Evolutionary conservation across 139 green algal species (phyloP).

Genomic region (Axilococcus clingmanii): DNA sequence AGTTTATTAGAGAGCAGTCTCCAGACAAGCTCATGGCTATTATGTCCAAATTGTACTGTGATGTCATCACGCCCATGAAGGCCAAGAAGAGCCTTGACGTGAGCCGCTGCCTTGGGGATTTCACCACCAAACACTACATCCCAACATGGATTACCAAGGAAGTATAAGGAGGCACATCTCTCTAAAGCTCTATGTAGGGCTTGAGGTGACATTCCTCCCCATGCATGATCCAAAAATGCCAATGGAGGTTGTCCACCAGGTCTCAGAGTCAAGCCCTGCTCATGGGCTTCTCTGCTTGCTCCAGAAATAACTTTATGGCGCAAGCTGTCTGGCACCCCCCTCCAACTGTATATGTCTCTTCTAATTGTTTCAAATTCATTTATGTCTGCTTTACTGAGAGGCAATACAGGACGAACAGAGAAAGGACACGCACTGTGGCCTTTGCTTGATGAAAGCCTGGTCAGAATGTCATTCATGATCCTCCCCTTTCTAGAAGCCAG

Average conservation of each 20-base stretch:
- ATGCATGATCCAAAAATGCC: conserved; percentile 18
- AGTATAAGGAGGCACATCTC: conserved; percentile 1
- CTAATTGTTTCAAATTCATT: not conserved
- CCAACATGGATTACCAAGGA: conserved; percentile 18
- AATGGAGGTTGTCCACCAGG: not conserved
- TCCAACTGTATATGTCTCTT: conserved; percentile 10
- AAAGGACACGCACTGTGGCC: not conserved
- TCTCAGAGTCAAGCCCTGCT: not conserved
- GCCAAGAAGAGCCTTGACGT: conserved; percentile 1
- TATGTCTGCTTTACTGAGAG: not conserved
- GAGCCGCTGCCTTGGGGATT: conserved; percentile 5
- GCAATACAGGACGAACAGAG: not conserved
- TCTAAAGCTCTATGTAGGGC: conserved; percentile 6
- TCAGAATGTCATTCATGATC: conserved; percentile 13
- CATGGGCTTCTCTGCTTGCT: not conserved
- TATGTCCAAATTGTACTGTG: conserved; percentile 16
- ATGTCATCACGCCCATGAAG: not conserved
- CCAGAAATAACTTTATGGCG: not conserved
- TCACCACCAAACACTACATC: conserved; percentile 7
- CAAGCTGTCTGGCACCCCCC: not conserved
- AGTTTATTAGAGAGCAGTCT: conserved; percentile 6
- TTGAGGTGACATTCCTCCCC: conserved; percentile 10
- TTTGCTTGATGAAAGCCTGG: not conserved
- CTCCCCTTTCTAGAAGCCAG: conserved; percentile 21
- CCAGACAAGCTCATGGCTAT: conserved; percentile 17